Evolutionary conservation across 2,329 filamentous ascomycete genomes (phyloP), one percentile per base, ranked within the genome.

Genomic region (Verticillium tricorpus): DNA sequence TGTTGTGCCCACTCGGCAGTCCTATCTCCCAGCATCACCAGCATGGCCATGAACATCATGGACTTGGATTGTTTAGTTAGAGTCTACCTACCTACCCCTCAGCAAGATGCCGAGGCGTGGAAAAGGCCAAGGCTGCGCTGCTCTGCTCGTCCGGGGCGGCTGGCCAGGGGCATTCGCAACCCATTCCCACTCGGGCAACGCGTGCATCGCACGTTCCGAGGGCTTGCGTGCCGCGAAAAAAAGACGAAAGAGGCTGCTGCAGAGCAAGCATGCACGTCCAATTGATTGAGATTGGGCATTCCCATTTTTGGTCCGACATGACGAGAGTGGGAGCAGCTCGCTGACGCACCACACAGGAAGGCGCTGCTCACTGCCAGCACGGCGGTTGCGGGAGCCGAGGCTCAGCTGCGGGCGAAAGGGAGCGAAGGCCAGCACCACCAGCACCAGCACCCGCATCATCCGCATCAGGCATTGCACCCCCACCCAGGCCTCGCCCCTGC

Each of bases 331-430:
- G 45, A 50, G 45, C 45, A 50, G 7, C 22, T 50, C 31, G 58
- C 40, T 59, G 45, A 55, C 35, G 56, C 35, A 45, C 14, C 25
- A 34, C 66, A 59, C 67, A 82, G 79, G 71, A 82, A 81, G 70
- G 77, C 79, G 65, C 72, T 79, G 63, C 70, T 76, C 62, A 73
- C 77, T 55, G 70, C 76, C 45, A 76, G 72, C 67, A 72, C 73
- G 62, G 74, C 70, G 64, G 61, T 69, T 66, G 54, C 63, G 12
- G 66, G 66, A 71, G 76, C 80, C 76, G 82, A 84, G 77, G 78
- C 79, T 67, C 75, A 76, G 64, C 67, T 78, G 62, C 72, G 70
- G 57, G 73, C 77, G 66, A 80, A 79, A 68, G 61, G 72, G 76
- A 31, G 68, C 75, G 45, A 50, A 22, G 45, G 45, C 11, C 45